These are phyloP conservation scores for Macrocystidia cucumis DNA, from an alignment of 1,284 basidiomycete genomes.

Conservation along the genomic window DNA sequence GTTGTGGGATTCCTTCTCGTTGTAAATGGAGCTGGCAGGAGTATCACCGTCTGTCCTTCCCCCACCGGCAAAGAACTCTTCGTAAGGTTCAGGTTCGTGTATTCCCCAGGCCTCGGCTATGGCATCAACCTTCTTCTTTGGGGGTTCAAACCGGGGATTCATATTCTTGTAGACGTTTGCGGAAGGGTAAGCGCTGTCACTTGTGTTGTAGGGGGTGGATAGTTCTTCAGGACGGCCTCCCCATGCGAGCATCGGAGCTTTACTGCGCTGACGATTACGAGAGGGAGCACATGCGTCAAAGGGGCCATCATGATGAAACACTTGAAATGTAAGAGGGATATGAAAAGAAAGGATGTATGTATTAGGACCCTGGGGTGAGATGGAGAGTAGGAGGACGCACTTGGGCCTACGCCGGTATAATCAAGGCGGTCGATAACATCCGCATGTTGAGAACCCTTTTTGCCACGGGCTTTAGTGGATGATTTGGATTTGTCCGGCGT, in stretches of 20 bases:
- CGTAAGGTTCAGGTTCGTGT: constrained; percentile 80
- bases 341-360: constrained; percentile 10
- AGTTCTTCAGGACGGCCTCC: constrained; percentile 37
- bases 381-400: constrained; percentile 33
- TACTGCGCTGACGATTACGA: constrained; percentile 69
- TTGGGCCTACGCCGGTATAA: constrained; percentile 58
- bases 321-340: constrained; percentile 27
- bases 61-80: constrained; percentile 71
- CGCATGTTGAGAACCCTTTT: constrained; percentile 60
- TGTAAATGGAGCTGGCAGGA: constrained; percentile 57
- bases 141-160: constrained; percentile 44
- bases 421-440: constrained; percentile 44
- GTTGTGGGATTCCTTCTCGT: constrained; percentile 44
- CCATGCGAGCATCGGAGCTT: constrained; percentile 80
- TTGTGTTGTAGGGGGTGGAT: constrained; percentile 21
- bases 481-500: constrained; percentile 47
- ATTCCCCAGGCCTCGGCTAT: constrained; percentile 85
- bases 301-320: constrained; percentile 85
- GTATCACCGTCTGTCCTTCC: constrained; percentile 55
- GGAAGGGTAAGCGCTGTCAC: constrained; percentile 46
- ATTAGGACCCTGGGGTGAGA: constrained; percentile 22
- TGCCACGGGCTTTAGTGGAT: constrained; percentile 33
- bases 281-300: constrained; percentile 85
- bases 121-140: constrained; percentile 73
- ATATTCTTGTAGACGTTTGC: constrained; percentile 38